Percentiles rank a stretch among this genome's conserved stretches.
phyloP scores from a whole-genome alignment of 768 basidiomycete species.

The Mrakia blollopis region DNA sequence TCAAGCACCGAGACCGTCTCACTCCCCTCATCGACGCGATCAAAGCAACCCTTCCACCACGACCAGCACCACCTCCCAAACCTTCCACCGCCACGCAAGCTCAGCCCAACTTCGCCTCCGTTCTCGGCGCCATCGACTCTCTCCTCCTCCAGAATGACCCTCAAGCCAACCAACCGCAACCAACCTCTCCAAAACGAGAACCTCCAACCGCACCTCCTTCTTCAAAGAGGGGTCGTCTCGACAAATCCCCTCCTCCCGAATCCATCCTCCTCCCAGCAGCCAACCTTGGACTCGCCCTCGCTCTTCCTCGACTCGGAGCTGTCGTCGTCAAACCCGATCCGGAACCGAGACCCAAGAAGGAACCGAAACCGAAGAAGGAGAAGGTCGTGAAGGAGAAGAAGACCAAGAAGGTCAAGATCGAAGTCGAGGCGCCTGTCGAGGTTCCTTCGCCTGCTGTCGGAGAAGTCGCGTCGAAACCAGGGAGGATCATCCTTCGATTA shows the following conservation, averaged over 20 bases:
- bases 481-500: too few species aligned
- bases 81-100: not conserved
- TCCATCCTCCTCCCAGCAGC: not conserved
- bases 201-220: not conserved
- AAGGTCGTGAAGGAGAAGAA: too few species aligned
- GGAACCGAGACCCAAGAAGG: not conserved
- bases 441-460: too few species aligned
- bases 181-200: not conserved
- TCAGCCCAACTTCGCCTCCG: not conserved
- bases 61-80: not conserved
- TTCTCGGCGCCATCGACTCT: not conserved
- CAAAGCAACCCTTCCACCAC: not conserved
- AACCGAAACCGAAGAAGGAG: not conserved
- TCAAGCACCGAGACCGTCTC: not conserved
- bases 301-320: constrained; percentile 2
- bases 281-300: not conserved
- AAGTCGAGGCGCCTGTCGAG: not conserved
- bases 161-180: not conserved
- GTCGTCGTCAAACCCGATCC: not conserved
- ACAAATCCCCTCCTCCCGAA: not conserved
- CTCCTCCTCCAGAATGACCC: not conserved
- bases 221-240: not conserved
- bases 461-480: too few species aligned
- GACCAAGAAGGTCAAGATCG: too few species aligned
- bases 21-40: not conserved